These are phyloP conservation scores for Axilococcus clingmanii DNA, from an alignment of 139 green algal species.

Conservation along the genomic window DNA sequence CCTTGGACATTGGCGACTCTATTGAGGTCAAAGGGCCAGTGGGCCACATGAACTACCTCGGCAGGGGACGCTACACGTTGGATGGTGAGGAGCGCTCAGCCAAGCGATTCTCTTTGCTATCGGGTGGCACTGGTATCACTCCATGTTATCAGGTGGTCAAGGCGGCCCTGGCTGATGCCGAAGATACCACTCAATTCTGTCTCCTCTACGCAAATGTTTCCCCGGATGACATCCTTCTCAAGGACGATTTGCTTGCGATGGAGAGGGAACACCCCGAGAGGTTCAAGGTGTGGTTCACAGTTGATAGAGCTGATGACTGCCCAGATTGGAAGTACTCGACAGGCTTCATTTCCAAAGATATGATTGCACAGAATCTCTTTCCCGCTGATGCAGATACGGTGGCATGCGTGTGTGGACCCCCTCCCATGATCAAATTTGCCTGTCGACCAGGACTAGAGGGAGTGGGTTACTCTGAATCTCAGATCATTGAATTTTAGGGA, in stretches of 20 bases:
- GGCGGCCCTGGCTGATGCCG: conserved; percentile 62
- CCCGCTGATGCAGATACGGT: conserved; percentile 30
- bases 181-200: conserved; percentile 70
- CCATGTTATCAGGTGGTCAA: conserved; percentile 63
- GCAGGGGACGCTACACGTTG: conserved; percentile 42
- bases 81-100: conserved; percentile 16
- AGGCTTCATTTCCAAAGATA: conserved; percentile 70
- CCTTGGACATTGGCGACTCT: conserved; percentile 73
- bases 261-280: conserved; percentile 39
- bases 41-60: conserved; percentile 86
- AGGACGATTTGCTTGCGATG: conserved; percentile 59
- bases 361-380: conserved; percentile 69
- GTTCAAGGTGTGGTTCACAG: conserved; percentile 55
- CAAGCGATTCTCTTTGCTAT: conserved; percentile 76
- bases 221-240: conserved; percentile 90
- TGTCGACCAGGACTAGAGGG: conserved; percentile 70
- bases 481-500: conserved; percentile 54
- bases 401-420: conserved; percentile 83
- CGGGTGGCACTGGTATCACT: conserved; percentile 87
- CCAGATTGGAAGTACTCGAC: conserved; percentile 56
- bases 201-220: conserved; percentile 94
- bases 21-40: conserved; percentile 89
- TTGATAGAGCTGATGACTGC: conserved; percentile 24
- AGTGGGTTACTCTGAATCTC: conserved; percentile 45
- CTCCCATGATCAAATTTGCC: conserved; percentile 82